Percentiles rank a stretch among this genome's conserved stretches.
Conservation (phyloP, 2,329 filamentous ascomycete species). For the Paraphaeosphaeria minitans region DNA sequence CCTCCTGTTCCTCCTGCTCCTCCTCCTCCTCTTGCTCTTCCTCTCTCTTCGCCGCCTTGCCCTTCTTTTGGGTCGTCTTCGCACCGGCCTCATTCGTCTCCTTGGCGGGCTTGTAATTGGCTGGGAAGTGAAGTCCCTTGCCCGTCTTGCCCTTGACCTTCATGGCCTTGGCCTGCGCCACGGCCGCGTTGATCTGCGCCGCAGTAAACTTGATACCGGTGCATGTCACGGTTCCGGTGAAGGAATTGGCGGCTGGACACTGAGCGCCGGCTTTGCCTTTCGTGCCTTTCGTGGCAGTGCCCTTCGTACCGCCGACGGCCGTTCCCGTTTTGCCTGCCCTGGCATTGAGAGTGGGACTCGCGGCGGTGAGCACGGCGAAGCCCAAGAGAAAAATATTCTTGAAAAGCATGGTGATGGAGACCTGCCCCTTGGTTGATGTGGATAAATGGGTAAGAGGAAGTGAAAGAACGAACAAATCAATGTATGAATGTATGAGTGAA, state of each 20-base stretch:
- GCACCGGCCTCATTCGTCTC: neutral
- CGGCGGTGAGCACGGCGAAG: neutral
- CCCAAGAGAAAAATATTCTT: neutral
- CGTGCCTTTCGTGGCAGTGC: no score
- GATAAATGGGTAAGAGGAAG: neutral
- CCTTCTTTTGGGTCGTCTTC: neutral
- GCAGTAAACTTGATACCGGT: conserved; percentile 6
- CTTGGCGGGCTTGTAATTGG: conserved; percentile 4
- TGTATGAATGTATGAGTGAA: neutral
- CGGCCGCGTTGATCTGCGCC: neutral
- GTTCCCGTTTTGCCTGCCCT: neutral
- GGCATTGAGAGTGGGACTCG: neutral
- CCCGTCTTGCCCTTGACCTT: conserved; percentile 7
- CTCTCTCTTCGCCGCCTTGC: neutral
- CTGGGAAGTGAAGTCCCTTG: conserved; percentile 9
- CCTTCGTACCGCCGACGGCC: neutral
- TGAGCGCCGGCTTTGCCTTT: neutral
- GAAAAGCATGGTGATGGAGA: neutral
- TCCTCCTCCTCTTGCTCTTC: neutral
- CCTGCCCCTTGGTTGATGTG: neutral
- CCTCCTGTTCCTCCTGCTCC: neutral
- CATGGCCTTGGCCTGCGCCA: conserved; percentile 9
- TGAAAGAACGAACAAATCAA: neutral
- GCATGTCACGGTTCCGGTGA: neutral
- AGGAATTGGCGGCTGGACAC: neutral